Base-by-base conservation (phyloP, 1,284 basidiomycete genomes). In the Cryptococcus hybrid region DNA sequence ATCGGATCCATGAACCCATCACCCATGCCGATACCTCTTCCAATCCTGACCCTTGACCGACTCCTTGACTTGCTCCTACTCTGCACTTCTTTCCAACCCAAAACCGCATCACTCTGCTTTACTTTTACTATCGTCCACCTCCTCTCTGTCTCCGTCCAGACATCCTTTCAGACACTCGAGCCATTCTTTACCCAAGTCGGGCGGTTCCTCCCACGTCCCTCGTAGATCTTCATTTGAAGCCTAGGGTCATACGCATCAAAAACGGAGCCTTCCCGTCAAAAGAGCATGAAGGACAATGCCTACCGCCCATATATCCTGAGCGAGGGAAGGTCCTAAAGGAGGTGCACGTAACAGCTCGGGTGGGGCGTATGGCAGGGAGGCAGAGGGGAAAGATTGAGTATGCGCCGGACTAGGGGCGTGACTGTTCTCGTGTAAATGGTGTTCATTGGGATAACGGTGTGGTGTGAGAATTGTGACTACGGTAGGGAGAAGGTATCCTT, bases 221-320 rank as follows among this genome's bases (percentile, higher is more conserved):
- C 87, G 85, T 12, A 94, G 57, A 97, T 94, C 78, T 94, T 94
- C 84, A 92, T 87, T 61, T 90, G 88, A 60, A 96, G 77, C 48
- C 93, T 80, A 0, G 91, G 92, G 73, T 96, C 93, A 70, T 90
- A 97, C 0, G 87, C 80, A 75, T 97, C 93, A 36, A 74, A 79
- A 72, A 96, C 0, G 93, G 93, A 96, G 79, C 36, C 82, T 80
- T 2, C 90, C 91, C 0, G 86, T 87, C 36, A 96, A 81, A 3
- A 96, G 81, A 3, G 88, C 86, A 68, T 92, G 90, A 0, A 96
- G 83, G 65, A 95, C 83, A 52, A 93, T 86, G 0, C 93, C 93
- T 1, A 95, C 78, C 0, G 93, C 92, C 93, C 93, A 97, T 38
- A 96, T 86, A 65, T 97, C 93, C 71, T 92, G 89, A 0, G 88